A percentile compares a stretch with the other conserved stretches of the same genome.
Conservation (phyloP, 2,329 filamentous ascomycete species). For the Microcyclospora tardicrescens region DNA sequence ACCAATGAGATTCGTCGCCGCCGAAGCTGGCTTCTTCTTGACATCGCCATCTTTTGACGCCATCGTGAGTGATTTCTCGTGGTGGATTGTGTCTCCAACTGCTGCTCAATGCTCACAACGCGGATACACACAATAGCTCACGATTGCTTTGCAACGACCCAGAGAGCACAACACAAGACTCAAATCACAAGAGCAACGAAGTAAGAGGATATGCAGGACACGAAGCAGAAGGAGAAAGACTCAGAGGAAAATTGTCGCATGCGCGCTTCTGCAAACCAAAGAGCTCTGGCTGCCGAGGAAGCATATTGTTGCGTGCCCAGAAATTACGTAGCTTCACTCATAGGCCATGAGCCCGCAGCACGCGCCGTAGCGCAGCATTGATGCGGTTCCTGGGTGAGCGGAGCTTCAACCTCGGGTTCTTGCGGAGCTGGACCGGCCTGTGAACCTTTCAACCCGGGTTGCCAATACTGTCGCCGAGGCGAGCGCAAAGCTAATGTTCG, state of each 20-base stretch:
- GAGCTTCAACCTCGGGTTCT: conserved; percentile 17
- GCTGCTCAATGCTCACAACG: conserved; percentile 20
- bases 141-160: neutral
- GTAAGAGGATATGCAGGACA: neutral
- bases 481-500: no score
- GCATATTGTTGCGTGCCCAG: no score
- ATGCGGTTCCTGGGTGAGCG: conserved; percentile 15
- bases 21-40: conserved; percentile 67
- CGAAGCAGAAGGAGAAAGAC: neutral
- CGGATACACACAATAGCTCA: conserved; percentile 40
- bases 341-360: neutral
- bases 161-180: neutral
- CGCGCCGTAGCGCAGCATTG: neutral
- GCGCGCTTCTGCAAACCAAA: conserved; percentile 4
- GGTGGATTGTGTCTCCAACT: no score
- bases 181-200: neutral
- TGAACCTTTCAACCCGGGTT: no score
- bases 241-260: conserved; percentile 12
- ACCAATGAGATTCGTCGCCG: conserved; percentile 86
- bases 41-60: conserved; percentile 14
- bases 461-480: no score
- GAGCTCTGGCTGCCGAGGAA: no score
- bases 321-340: neutral
- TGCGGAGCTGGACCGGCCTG: conserved; percentile 4
- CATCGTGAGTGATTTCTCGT: no score